Conservation (phyloP, 176 grass and related monocot genomes). For the Triticum monococcum region DNA sequence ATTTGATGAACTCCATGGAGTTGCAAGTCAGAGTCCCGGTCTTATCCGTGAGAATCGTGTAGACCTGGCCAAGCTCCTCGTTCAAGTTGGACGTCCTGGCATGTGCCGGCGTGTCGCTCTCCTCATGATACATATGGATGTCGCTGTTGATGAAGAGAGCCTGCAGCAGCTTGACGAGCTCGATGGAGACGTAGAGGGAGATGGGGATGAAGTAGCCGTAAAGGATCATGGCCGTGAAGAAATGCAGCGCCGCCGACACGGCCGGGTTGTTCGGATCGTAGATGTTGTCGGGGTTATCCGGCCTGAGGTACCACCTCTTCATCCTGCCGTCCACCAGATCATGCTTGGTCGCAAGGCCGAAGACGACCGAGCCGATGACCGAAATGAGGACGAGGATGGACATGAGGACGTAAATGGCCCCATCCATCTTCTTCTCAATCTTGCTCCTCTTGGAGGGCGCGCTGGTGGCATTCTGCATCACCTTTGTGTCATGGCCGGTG, state of each 20-base stretch:
- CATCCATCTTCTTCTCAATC: constrained; percentile 81
- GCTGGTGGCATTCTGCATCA: constrained; percentile 88
- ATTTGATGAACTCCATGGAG: constrained; percentile 98
- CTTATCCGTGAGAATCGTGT: constrained; percentile 90
- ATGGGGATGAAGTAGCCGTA: constrained; percentile 93
- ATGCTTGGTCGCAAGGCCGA: constrained; percentile 56
- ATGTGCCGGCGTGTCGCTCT: constrained; percentile 67
- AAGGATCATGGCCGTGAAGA: constrained; percentile 85
- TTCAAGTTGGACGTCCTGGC: constrained; percentile 93
- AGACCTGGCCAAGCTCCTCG: constrained; percentile 88
- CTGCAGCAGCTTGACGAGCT: constrained; percentile 89
- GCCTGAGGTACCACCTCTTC: constrained; percentile 88
- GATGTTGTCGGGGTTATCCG: constrained; percentile 48
- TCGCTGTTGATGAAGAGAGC: constrained; percentile 80
- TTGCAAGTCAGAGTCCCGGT: constrained; percentile 93
- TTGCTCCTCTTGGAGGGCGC: constrained; percentile 84
- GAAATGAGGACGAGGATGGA: constrained; percentile 58
- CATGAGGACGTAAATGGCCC: constrained; percentile 75
- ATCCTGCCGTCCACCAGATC: constrained; percentile 47
- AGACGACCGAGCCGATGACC: constrained; percentile 59
- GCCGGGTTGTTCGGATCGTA: constrained; percentile 44
- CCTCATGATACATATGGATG: constrained; percentile 81
- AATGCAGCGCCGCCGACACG: constrained; percentile 49
- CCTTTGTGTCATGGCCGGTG: constrained; percentile 91
- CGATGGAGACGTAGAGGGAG: constrained; percentile 93